A percentile compares a stretch with the other conserved stretches of the same genome.
Conservation (phyloP, 2,329 filamentous ascomycete genomes). For the Fusarium oligoseptatum region DNA sequence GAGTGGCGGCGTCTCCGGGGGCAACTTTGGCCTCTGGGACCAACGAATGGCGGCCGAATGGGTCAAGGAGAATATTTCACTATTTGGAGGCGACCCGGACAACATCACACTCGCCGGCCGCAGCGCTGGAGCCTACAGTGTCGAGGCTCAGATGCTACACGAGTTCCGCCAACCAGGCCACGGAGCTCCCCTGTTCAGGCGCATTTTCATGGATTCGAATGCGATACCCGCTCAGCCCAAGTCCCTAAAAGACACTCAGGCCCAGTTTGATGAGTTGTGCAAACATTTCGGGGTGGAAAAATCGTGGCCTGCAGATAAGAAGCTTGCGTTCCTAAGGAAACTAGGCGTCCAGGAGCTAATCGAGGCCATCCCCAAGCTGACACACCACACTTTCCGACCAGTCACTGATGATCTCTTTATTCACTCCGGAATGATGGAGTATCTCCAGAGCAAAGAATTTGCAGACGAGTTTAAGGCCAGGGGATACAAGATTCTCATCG, state of each 20-base stretch:
- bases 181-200: conserved; percentile 47
- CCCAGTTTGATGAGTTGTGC: conserved; percentile 60
- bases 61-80: conserved; percentile 61
- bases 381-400: conserved; percentile 61
- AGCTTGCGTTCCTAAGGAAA: conserved; percentile 50
- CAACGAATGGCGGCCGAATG: conserved; percentile 64
- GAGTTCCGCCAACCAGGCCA: conserved; percentile 47
- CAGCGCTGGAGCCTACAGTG: conserved; percentile 60
- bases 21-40: conserved; percentile 61
- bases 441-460: conserved; percentile 54
- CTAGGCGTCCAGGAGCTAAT: conserved; percentile 51
- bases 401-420: conserved; percentile 59
- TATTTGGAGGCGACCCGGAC: conserved; percentile 59
- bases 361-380: conserved; percentile 51
- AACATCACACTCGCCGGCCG: conserved; percentile 60
- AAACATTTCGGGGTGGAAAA: conserved; percentile 48
- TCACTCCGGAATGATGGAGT: conserved; percentile 53
- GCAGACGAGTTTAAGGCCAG: conserved; percentile 53
- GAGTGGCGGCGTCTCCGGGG: conserved; percentile 35
- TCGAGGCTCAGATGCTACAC: conserved; percentile 56
- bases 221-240: conserved; percentile 60
- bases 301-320: conserved; percentile 42
- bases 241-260: conserved; percentile 51
- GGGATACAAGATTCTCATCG: conserved; percentile 55
- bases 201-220: conserved; percentile 60